These are phyloP conservation scores for Rhytidiadelphus loreus DNA, from an alignment of 225 moss, liverwort and hornwort species.

Conservation along the genomic window DNA sequence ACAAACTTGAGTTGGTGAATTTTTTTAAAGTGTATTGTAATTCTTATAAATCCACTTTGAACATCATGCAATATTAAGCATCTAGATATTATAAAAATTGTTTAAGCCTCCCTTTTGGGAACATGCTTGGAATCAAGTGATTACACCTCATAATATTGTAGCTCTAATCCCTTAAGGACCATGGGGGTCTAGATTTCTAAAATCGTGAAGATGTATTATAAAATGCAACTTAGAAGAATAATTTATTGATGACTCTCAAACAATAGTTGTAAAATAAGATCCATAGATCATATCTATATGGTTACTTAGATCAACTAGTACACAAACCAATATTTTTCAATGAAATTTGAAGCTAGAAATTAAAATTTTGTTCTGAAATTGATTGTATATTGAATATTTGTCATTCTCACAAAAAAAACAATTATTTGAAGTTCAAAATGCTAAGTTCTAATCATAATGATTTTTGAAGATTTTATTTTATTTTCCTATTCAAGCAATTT, in stretches of 20 bases:
- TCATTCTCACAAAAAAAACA: background rate
- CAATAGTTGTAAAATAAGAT: background rate
- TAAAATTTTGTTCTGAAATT: no score
- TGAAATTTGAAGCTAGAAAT: no score
- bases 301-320: no score
- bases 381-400: background rate
- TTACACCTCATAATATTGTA: background rate
- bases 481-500: no score
- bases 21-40: accelerated
- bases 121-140: background rate
- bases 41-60: background rate
- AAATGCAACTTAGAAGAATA: background rate
- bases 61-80: background rate
- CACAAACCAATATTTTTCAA: background rate
- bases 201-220: background rate
- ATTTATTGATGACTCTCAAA: background rate
- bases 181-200: no score
- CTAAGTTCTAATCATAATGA: background rate
- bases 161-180: no score
- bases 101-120: background rate
- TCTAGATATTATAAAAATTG: background rate
- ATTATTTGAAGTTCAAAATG: background rate
- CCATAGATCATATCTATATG: accelerated
- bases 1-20: background rate
- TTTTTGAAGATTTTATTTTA: background rate